A percentile compares a stretch with the other conserved stretches of the same genome.
Evolutionary conservation across 2,329 filamentous ascomycete species (phyloP).

Genomic region (Aspergillus viridinutans): DNA sequence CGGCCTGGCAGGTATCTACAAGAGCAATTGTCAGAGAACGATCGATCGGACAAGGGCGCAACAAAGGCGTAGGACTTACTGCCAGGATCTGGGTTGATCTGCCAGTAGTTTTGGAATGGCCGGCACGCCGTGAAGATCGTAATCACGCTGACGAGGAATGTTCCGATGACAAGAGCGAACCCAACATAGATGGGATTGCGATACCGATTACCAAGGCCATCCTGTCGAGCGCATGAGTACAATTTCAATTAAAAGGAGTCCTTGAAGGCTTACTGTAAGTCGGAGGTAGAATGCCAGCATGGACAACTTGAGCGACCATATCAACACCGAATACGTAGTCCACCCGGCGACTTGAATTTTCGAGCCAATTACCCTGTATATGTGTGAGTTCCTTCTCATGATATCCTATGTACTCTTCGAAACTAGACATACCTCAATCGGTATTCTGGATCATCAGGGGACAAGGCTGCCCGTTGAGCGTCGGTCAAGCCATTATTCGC

Average conservation of each 20-base stretch:
- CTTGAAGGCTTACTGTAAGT: conserved; percentile 36
- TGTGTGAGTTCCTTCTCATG: background rate
- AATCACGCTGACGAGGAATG: conserved; percentile 46
- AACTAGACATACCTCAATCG: conserved; percentile 22
- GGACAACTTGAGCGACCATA: conserved; percentile 50
- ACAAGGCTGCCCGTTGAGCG: conserved; percentile 42
- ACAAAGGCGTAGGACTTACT: conserved; percentile 33
- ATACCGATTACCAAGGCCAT: conserved; percentile 22
- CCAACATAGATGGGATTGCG: conserved; percentile 45
- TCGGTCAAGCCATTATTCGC: conserved; percentile 55
- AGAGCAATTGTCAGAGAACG: conserved; percentile 1
- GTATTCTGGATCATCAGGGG: conserved; percentile 41
- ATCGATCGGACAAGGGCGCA: background rate
- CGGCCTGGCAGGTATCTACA: conserved; percentile 44
- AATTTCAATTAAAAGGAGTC: background rate
- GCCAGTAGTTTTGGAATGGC: conserved; percentile 52
- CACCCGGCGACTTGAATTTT: conserved; percentile 51
- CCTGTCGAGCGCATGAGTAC: conserved; percentile 5
- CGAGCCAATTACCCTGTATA: conserved; percentile 45
- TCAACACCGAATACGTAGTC: conserved; percentile 47
- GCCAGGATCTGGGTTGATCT: conserved; percentile 55
- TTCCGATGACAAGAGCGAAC: conserved; percentile 44
- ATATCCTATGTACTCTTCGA: background rate
- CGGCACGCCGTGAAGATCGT: conserved; percentile 49
- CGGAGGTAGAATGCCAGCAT: conserved; percentile 53